These are phyloP conservation scores for Gnomoniopsis smithogilvyi DNA, from an alignment of 2,329 filamentous ascomycete species.

Conservation along the genomic window DNA sequence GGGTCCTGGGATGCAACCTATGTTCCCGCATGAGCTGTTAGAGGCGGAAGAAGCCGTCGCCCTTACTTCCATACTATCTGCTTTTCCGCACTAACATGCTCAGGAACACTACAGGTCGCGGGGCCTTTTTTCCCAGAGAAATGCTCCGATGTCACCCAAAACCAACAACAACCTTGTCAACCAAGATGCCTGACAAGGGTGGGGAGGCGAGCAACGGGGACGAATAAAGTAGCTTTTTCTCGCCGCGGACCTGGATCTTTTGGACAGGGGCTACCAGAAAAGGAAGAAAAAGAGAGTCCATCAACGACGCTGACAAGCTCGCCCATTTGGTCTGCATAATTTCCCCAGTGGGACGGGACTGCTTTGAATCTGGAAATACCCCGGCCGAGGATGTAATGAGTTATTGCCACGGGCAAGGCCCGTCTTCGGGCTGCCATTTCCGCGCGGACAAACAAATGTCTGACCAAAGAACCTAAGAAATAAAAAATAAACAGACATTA, in stretches of 20 bases:
- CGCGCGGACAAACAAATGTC: background rate
- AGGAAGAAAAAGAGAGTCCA: too few species aligned
- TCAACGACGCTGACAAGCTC: background rate
- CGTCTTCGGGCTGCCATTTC: background rate
- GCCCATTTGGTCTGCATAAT: background rate
- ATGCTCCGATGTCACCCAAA: slow-evolving; percentile 3
- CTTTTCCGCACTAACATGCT: background rate
- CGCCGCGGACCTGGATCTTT: too few species aligned
- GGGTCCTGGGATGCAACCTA: background rate
- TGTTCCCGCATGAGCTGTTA: slow-evolving; percentile 10
- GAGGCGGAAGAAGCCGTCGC: background rate
- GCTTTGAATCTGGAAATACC: slow-evolving; percentile 1
- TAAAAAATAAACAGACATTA: too few species aligned
- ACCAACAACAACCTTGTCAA: background rate
- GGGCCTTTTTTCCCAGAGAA: slow-evolving; percentile 9
- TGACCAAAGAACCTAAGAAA: background rate
- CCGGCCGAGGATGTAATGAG: background rate
- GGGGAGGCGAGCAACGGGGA: background rate
- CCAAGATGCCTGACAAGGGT: background rate
- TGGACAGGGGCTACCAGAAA: too few species aligned
- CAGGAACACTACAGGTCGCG: slow-evolving; percentile 1
- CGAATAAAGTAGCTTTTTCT: background rate
- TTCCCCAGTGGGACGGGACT: background rate
- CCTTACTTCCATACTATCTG: background rate
- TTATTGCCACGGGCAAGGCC: background rate